Evolutionary conservation across 73 alveolate species (phyloP).

Genomic region (Stentor roeselii): DNA sequence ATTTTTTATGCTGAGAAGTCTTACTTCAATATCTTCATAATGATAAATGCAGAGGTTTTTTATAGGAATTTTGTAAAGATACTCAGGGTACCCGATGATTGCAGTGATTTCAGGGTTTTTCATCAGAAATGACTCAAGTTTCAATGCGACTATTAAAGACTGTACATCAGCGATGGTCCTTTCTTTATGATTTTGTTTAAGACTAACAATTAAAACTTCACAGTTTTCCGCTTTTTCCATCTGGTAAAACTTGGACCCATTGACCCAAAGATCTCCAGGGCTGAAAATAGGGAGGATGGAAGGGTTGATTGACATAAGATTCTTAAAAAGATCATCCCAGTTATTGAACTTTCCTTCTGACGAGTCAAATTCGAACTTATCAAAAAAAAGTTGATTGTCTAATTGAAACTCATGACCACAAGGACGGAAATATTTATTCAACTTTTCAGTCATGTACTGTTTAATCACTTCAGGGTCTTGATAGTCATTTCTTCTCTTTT

Average conservation of each 20-base stretch:
- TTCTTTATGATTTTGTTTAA: slow-evolving; percentile 17
- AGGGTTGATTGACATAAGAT: slow-evolving; percentile 8
- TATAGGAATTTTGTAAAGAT: not conserved
- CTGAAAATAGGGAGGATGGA: not conserved
- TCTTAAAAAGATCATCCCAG: not conserved
- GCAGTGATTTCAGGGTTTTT: not conserved
- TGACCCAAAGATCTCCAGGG: not conserved
- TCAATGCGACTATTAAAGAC: not conserved
- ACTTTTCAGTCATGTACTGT: not conserved
- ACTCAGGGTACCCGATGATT: not conserved
- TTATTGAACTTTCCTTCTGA: not conserved
- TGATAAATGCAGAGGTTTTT: not conserved
- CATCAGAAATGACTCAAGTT: slow-evolving; percentile 6
- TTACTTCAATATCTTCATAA: not conserved
- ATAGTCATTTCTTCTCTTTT: not conserved
- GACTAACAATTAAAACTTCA: not conserved
- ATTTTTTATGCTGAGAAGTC: not conserved
- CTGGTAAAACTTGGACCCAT: not conserved
- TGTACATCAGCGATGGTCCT: not conserved
- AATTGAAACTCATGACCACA: not conserved
- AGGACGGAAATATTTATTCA: not conserved
- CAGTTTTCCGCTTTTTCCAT: not conserved
- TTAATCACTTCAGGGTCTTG: not conserved
- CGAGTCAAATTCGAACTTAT: not conserved
- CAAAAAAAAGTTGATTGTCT: not conserved